Evolutionary conservation across 192 early-diverging fungal genomes (phyloP), one percentile per base, ranked within the genome.

Genomic region (Phycomyces blakesleeanus): DNA sequence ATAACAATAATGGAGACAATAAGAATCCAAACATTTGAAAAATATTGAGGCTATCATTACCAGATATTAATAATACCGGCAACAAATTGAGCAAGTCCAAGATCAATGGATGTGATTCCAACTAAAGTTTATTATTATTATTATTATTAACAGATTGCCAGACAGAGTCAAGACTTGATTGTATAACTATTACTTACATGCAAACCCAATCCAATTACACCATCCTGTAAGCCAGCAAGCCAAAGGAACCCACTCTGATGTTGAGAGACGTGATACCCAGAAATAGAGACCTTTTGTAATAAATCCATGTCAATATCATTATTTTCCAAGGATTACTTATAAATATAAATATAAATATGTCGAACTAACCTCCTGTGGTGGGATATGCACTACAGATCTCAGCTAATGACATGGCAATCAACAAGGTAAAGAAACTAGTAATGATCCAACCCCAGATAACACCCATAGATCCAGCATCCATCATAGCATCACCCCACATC

Each of bases 191-290:
- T 29, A 59, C 1, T 12, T 29, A 25, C 58, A 47, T 47, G 47
- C 58, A 47, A 67, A 60, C 12, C 78, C 78, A 37, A 80, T 54
- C 78, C 78, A 80, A 39, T 80, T 80, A 51, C 71, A 77, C 44
- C 74, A 82, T 41, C 80, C 80, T 25, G 79, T 80, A 22, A 82
- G 40, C 76, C 76, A 82, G 21, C 73, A 79, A n/a, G 74, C 64
- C n/a, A 82, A 57, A 16, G 80, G 80, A 9, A 74, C 78, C 71
- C 71, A 78, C 24, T 70, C 61, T 16, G 68, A 55, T 18, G 64
- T 65, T 0, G 75, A 76, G 16, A 82, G 63, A 12, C 60, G 60
- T 25, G 79, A 77, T 29, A 69, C 69, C 80, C 80, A 82, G 50
- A 78, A 71, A 69, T 80, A 80, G 1, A 80, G 57, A 34, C 29